phyloP scores from a whole-genome alignment of 306 rosid genomes.

The Gynostemma pentaphyllum region DNA sequence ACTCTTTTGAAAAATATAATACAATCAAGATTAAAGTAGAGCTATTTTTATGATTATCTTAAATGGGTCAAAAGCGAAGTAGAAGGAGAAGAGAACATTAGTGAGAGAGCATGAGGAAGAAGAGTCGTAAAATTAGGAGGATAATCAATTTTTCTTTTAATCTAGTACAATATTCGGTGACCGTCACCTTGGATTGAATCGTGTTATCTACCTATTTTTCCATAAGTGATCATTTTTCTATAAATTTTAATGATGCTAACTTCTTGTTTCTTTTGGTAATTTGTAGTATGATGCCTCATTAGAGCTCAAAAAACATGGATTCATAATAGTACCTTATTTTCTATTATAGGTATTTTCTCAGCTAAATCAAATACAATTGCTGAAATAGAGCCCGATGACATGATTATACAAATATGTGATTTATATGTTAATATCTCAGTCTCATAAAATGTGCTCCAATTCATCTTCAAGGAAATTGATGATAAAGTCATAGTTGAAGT shows the following conservation, averaged over 20 bases:
- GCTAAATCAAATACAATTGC: neutral
- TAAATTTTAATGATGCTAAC: slow-evolving; percentile 8
- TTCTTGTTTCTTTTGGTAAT: slow-evolving; percentile 13
- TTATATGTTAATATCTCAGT: neutral
- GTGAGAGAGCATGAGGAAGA: too few species aligned
- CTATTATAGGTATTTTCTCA: slow-evolving; percentile 48
- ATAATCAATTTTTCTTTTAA: too few species aligned
- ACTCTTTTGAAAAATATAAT: too few species aligned
- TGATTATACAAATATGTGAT: neutral
- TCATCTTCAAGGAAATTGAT: slow-evolving; percentile 63
- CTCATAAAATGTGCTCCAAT: slow-evolving; percentile 12
- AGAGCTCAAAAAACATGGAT: slow-evolving; percentile 65
- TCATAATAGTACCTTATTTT: slow-evolving; percentile 58
- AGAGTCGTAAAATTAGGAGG: too few species aligned
- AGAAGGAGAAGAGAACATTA: too few species aligned
- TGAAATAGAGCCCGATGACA: neutral
- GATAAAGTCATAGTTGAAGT: slow-evolving; percentile 70
- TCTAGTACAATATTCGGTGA: too few species aligned
- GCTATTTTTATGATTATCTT: too few species aligned
- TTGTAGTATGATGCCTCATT: slow-evolving; percentile 76
- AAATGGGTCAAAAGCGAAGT: too few species aligned
- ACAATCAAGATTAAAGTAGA: too few species aligned
- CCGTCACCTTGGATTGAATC: neutral
- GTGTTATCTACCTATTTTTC: neutral
- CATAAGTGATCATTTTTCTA: neutral